Evolutionary conservation across 2,329 filamentous ascomycete genomes (phyloP).

Genomic region (Aspergillus spinulosporus): DNA sequence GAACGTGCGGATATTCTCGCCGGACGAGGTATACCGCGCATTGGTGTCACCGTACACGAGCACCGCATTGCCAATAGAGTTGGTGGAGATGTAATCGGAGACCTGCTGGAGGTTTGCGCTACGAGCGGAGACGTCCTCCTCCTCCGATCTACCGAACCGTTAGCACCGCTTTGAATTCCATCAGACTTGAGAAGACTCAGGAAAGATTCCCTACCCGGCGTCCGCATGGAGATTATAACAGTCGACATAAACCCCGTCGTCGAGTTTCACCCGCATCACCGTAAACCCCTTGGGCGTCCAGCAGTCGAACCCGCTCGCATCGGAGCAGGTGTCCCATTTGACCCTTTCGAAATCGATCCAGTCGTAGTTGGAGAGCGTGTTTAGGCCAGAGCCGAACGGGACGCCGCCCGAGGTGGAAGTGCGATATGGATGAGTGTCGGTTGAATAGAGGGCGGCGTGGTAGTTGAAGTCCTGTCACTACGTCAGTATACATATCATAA

Average conservation of each 20-base stretch:
- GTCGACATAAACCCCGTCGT: slow-evolving; percentile 59
- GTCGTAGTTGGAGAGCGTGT: slow-evolving; percentile 61
- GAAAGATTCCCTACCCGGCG: slow-evolving; percentile 49
- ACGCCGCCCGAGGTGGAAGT: slow-evolving; percentile 67
- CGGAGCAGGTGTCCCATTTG: slow-evolving; percentile 56
- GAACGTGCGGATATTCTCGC: slow-evolving; percentile 56
- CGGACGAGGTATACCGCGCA: slow-evolving; percentile 60
- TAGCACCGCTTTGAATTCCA: background rate
- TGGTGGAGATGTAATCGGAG: slow-evolving; percentile 56
- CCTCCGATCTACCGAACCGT: slow-evolving; percentile 39
- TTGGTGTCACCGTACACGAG: slow-evolving; percentile 67
- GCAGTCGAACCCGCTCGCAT: slow-evolving; percentile 60
- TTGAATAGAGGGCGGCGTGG: slow-evolving; percentile 63
- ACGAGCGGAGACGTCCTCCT: slow-evolving; percentile 57
- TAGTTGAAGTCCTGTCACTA: slow-evolving; percentile 62
- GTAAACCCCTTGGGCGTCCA: slow-evolving; percentile 70
- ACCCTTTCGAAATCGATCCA: slow-evolving; percentile 58
- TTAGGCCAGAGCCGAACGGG: slow-evolving; percentile 63
- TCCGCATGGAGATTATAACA: slow-evolving; percentile 68
- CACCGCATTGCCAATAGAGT: slow-evolving; percentile 62
- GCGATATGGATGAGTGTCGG: slow-evolving; percentile 52
- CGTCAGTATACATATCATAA: background rate
- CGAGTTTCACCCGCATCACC: slow-evolving; percentile 60
- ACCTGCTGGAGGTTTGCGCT: slow-evolving; percentile 62
- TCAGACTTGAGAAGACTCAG: no score